Evolutionary conservation across 768 basidiomycete genomes (phyloP).

Genomic region (Solioccasus polychromus): DNA sequence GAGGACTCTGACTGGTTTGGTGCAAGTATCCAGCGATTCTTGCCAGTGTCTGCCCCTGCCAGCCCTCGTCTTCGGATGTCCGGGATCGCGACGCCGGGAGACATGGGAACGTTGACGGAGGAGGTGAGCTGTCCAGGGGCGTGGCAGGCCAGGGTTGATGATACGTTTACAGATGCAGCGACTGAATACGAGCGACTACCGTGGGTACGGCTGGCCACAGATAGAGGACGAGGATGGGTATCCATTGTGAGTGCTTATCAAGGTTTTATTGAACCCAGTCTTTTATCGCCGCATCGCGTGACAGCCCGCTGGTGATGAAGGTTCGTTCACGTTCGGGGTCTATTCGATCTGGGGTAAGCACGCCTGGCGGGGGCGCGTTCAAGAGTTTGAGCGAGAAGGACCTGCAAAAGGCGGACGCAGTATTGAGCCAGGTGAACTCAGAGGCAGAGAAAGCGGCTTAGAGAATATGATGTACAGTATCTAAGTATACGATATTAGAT

Average conservation of each 20-base stretch:
- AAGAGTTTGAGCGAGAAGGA: conserved; percentile 86
- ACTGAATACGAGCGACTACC: conserved; percentile 82
- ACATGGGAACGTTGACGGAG: conserved; percentile 86
- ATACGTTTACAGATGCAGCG: too few relatives aligned
- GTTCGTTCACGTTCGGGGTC: conserved; percentile 81
- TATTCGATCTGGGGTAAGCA: conserved; percentile 71
- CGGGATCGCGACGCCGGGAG: conserved; percentile 89
- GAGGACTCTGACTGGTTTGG: conserved; percentile 37
- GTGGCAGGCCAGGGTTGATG: too few relatives aligned
- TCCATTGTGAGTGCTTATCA: conserved; percentile 66
- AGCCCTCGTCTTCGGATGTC: conserved; percentile 74
- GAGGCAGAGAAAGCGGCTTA: neutral
- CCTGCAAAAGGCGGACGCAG: conserved; percentile 82
- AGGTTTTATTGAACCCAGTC: conserved; percentile 13
- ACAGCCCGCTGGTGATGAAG: conserved; percentile 86
- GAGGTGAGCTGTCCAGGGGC: conserved; percentile 47
- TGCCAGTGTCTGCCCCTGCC: conserved; percentile 77
- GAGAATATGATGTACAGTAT: too few relatives aligned
- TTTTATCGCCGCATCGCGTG: conserved; percentile 9
- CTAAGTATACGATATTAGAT: too few relatives aligned
- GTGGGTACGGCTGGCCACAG: conserved; percentile 54
- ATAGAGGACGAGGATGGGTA: conserved; percentile 87
- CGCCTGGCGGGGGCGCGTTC: conserved; percentile 80
- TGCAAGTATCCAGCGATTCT: conserved; percentile 63
- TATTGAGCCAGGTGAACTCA: conserved; percentile 60